phyloP scores from a whole-genome alignment of 2,329 filamentous ascomycete species.

The Trichoderma citrinoviride region DNA sequence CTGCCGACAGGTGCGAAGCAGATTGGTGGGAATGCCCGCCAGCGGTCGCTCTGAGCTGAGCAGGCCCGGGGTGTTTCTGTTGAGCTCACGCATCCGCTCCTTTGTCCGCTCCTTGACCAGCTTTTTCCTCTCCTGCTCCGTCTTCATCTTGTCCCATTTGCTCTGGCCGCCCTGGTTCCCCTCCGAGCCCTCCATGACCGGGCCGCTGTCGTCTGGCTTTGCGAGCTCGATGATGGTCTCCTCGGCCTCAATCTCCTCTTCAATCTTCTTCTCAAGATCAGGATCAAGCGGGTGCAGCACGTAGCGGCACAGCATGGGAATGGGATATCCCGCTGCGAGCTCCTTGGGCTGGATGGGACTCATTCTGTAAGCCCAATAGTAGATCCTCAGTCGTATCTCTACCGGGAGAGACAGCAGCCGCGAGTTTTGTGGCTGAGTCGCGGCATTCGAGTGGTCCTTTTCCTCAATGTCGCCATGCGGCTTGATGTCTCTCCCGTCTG shows the following conservation, averaged over 20 bases:
- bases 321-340: slow-evolving; percentile 42
- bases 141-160: not conserved
- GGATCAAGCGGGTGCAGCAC: slow-evolving; percentile 29
- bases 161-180: not conserved
- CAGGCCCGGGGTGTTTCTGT: slow-evolving; percentile 24
- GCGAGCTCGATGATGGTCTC: not conserved
- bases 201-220: not conserved
- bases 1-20: slow-evolving; percentile 41
- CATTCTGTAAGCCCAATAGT: slow-evolving; percentile 41
- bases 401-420: slow-evolving; percentile 38
- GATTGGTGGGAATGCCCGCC: slow-evolving; percentile 40
- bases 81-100: slow-evolving; percentile 2
- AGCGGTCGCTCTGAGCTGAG: slow-evolving; percentile 37
- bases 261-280: not conserved
- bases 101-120: not conserved
- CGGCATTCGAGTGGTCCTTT: not conserved
- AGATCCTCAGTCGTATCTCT: slow-evolving; percentile 49
- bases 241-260: not conserved
- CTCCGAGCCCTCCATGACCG: not conserved
- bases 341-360: slow-evolving; percentile 40
- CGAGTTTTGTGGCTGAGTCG: not conserved
- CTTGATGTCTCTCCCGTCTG: not conserved
- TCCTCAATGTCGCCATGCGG: not conserved
- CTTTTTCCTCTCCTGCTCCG: slow-evolving; percentile 10
- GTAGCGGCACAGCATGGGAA: slow-evolving; percentile 35